phyloP scores from a whole-genome alignment of 495 filamentous ascomycete species.

The Aspergillus leporis region DNA sequence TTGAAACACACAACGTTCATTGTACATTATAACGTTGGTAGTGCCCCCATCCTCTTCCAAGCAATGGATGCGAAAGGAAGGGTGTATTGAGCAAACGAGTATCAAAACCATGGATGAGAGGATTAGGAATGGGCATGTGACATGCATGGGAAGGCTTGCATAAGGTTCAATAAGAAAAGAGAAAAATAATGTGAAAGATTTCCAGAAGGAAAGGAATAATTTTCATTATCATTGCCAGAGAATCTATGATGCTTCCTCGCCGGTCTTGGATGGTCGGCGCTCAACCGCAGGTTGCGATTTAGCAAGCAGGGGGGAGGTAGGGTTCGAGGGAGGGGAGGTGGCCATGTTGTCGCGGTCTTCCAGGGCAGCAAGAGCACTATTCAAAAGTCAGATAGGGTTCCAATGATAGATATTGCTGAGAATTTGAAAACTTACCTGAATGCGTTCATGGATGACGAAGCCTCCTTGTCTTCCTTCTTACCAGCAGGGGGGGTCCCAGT shows the following conservation, averaged over 20 bases:
- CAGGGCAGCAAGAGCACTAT: conserved; percentile 58
- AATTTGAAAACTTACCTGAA: conserved; percentile 68
- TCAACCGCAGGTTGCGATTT: conserved; percentile 54
- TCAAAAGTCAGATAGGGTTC: conserved; percentile 22
- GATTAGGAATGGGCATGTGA: conserved; percentile 24
- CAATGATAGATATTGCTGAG: conserved; percentile 5
- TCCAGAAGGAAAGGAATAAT: conserved; percentile 41
- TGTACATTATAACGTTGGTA: conserved; percentile 28
- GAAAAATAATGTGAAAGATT: conserved; percentile 35
- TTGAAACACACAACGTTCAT: conserved; percentile 19
- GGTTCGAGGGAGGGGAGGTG: conserved; percentile 59
- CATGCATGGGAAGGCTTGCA: conserved; percentile 22
- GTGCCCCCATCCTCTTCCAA: conserved; percentile 17
- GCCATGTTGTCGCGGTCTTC: conserved; percentile 58
- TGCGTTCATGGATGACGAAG: conserved; percentile 73
- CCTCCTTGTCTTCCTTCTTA: conserved; percentile 67
- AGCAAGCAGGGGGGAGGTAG: conserved; percentile 55
- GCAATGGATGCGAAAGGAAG: conserved; percentile 8
- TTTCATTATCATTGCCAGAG: conserved; percentile 49
- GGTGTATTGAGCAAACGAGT: conserved; percentile 26
- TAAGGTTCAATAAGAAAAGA: conserved; percentile 25
- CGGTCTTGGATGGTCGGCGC: conserved; percentile 50
- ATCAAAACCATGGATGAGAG: conserved; percentile 35
- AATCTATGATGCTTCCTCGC: conserved; percentile 49
- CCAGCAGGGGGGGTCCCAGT: conserved; percentile 78